A percentile compares a stretch with the other conserved stretches of the same genome.
Conservation (phyloP, 148 eudicot species). For the Fagopyrum tataricum region DNA sequence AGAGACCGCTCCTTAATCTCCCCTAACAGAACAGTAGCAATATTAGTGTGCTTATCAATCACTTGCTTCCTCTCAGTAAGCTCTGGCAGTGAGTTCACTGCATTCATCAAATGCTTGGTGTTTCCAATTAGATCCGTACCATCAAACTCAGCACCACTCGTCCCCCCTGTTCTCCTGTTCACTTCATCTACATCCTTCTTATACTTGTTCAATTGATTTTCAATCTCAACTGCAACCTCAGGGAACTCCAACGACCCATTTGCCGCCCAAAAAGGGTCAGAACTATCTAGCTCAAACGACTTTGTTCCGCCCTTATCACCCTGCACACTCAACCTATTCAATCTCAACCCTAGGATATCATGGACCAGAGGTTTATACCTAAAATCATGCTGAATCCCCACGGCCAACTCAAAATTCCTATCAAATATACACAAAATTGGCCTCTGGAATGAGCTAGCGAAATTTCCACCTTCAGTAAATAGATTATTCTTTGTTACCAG, state of each 20-base stretch:
- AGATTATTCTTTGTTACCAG: slow-evolving; percentile 78
- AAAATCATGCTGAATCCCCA: slow-evolving; percentile 90
- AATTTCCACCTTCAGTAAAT: slow-evolving; percentile 82
- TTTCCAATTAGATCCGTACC: slow-evolving; percentile 92
- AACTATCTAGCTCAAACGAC: slow-evolving; percentile 68
- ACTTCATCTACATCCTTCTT: slow-evolving; percentile 95
- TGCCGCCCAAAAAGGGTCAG: slow-evolving; percentile 77
- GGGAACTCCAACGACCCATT: slow-evolving; percentile 90
- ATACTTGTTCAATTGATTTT: slow-evolving; percentile 78
- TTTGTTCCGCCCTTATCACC: slow-evolving; percentile 88
- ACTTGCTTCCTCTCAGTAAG: slow-evolving; percentile 89
- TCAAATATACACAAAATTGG: slow-evolving; percentile 83
- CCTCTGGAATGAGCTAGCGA: slow-evolving; percentile 69
- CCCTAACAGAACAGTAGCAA: slow-evolving; percentile 82
- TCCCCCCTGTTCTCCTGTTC: slow-evolving; percentile 80
- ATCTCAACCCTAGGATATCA: slow-evolving; percentile 81
- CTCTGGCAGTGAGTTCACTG: slow-evolving; percentile 91
- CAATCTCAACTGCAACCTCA: slow-evolving; percentile 91
- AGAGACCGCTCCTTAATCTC: slow-evolving; percentile 89
- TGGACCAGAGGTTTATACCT: slow-evolving; percentile 93
- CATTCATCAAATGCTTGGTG: slow-evolving; percentile 92
- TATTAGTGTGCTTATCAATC: slow-evolving; percentile 92
- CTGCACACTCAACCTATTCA: slow-evolving; percentile 72
- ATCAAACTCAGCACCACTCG: slow-evolving; percentile 79
- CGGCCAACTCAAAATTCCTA: slow-evolving; percentile 77